These are phyloP conservation scores for Rhinocladiella mackenziei DNA, from an alignment of 2,329 filamentous ascomycete genomes.

Conservation along the genomic window DNA sequence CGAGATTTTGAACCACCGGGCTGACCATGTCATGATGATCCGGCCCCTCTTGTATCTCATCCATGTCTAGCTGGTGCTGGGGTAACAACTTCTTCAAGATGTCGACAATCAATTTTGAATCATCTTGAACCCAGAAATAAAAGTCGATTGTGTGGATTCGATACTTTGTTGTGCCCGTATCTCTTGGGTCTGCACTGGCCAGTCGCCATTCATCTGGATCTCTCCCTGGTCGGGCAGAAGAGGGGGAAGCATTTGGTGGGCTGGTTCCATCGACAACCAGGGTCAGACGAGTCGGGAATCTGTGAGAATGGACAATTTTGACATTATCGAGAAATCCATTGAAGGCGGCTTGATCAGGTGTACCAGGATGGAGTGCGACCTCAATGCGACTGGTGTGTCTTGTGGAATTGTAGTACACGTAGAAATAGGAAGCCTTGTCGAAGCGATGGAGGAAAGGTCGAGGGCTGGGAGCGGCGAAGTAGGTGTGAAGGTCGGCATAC, in stretches of 20 bases:
- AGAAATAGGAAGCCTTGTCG: conserved; percentile 62
- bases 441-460: conserved; percentile 60
- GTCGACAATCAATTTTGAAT: conserved; percentile 54
- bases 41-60: conserved; percentile 43
- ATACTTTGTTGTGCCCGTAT: conserved; percentile 52
- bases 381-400: conserved; percentile 55
- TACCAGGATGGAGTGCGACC: conserved; percentile 61
- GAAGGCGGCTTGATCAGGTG: conserved; percentile 62
- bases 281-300: conserved; percentile 58
- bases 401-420: conserved; percentile 57
- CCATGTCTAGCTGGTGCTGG: conserved; percentile 45
- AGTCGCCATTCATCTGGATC: conserved; percentile 54
- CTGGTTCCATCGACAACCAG: conserved; percentile 49
- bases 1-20: conserved; percentile 60
- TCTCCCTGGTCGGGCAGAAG: conserved; percentile 26
- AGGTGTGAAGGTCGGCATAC: conserved; percentile 63
- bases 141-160: conserved; percentile 59
- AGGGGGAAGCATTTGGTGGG: conserved; percentile 29
- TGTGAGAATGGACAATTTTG: conserved; percentile 53
- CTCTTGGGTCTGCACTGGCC: conserved; percentile 49
- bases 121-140: conserved; percentile 61
- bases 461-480: conserved; percentile 54
- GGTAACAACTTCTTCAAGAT: conserved; percentile 38
- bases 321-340: conserved; percentile 53
- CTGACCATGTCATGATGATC: conserved; percentile 42